These are phyloP conservation scores for Planoprotostelium fungivorum DNA, from an alignment of 78 protist genomes.

Conservation along the genomic window DNA sequence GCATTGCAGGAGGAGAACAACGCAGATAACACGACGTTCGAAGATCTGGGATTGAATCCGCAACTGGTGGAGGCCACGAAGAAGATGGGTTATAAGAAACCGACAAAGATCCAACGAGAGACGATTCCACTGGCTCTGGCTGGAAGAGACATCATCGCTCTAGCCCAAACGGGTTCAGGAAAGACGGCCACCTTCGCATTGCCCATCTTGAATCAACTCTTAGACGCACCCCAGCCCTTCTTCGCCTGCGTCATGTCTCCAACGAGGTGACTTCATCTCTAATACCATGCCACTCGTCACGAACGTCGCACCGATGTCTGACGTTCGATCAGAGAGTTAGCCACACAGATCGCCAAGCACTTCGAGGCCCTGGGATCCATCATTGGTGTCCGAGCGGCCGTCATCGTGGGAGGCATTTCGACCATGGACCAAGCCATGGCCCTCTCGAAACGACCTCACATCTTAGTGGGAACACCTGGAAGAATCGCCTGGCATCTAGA, in stretches of 20 bases:
- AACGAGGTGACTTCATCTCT: slow-evolving; percentile 27
- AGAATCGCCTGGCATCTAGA: slow-evolving; percentile 87
- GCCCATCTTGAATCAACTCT: slow-evolving; percentile 83
- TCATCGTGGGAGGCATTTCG: slow-evolving; percentile 71
- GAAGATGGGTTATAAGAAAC: slow-evolving; percentile 37
- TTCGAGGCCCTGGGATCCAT: slow-evolving; percentile 87
- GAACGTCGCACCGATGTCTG: background rate
- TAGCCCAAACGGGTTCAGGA: slow-evolving; percentile 97
- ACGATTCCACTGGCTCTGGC: slow-evolving; percentile 80
- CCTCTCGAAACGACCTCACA: slow-evolving; percentile 91
- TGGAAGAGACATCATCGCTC: slow-evolving; percentile 86
- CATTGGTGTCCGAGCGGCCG: slow-evolving; percentile 73
- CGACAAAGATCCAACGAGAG: slow-evolving; percentile 80
- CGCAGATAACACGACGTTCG: slow-evolving; percentile 42
- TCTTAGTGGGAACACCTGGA: slow-evolving; percentile 98
- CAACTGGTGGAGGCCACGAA: slow-evolving; percentile 63
- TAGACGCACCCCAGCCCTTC: slow-evolving; percentile 45
- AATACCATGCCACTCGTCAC: background rate
- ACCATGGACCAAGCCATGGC: slow-evolving; percentile 69
- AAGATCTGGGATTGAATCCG: slow-evolving; percentile 60
- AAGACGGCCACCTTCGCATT: slow-evolving; percentile 96
- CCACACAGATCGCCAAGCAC: slow-evolving; percentile 89
- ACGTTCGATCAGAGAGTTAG: slow-evolving; percentile 82
- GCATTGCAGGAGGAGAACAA: background rate
- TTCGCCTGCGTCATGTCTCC: slow-evolving; percentile 78